A percentile compares a stretch with the other conserved stretches of the same genome.
Evolutionary conservation across 2,329 filamentous ascomycete genomes (phyloP).

Genomic region (Claviceps sp.): DNA sequence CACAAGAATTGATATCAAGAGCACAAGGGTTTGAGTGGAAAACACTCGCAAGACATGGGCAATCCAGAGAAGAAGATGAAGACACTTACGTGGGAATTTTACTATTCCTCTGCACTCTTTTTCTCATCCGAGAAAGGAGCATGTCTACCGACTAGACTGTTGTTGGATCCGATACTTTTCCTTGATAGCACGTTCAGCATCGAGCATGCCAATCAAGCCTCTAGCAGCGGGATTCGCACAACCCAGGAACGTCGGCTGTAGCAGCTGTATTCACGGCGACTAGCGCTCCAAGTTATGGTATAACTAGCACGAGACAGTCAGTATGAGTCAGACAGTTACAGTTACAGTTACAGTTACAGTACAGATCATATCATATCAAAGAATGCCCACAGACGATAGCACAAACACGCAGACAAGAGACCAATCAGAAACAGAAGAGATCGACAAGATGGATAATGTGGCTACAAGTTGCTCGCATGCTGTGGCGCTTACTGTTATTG

Average conservation of each 20-base stretch:
- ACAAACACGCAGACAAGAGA: conserved; percentile 29
- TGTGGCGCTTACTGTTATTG: conserved; percentile 23
- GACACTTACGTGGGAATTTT: neutral
- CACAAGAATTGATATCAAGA: neutral
- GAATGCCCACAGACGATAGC: conserved; percentile 53
- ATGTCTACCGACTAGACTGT: conserved; percentile 17
- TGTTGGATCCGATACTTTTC: conserved; percentile 20
- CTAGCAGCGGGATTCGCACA: conserved; percentile 22
- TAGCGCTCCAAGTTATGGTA: conserved; percentile 50
- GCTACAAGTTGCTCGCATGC: conserved; percentile 3
- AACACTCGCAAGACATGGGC: neutral
- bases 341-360: conserved; percentile 18
- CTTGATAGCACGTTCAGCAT: conserved; percentile 34
- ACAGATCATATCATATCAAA: conserved; percentile 7
- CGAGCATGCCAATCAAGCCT: conserved; percentile 7
- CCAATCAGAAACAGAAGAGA: conserved; percentile 15
- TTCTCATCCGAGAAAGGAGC: conserved; percentile 16
- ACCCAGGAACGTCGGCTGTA: conserved; percentile 33
- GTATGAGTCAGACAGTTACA: conserved; percentile 17
- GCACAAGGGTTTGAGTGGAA: neutral
- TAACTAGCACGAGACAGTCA: conserved; percentile 45
- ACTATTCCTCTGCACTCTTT: conserved; percentile 2
- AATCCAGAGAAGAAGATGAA: neutral
- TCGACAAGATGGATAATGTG: conserved; percentile 27
- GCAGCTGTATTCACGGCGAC: conserved; percentile 39